Evolutionary conservation across 1,284 basidiomycete species (phyloP).

Genomic region (Ceratobasidium papillatum): DNA sequence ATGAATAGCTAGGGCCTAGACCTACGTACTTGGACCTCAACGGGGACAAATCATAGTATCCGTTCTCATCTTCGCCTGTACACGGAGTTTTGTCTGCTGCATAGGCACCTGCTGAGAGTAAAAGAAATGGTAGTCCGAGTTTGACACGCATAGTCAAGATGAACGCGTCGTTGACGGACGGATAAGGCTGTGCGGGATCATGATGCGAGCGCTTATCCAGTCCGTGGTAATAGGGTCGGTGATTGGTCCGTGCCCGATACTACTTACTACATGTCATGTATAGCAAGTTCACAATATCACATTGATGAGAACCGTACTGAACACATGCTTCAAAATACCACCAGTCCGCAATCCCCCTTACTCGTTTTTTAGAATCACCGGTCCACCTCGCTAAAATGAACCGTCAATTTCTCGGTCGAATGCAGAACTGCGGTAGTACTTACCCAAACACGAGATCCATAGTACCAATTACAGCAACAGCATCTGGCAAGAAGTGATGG

Average conservation of each 20-base stretch:
- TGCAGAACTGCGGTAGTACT: slow-evolving; percentile 52
- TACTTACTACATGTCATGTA: background rate
- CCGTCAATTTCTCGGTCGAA: slow-evolving; percentile 20
- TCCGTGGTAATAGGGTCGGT: background rate
- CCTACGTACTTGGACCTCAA: slow-evolving; percentile 38
- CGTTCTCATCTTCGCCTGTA: slow-evolving; percentile 36
- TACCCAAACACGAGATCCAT: slow-evolving; percentile 90
- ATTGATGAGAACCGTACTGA: slow-evolving; percentile 6
- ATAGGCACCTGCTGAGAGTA: background rate
- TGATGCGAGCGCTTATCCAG: background rate
- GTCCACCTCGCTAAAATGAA: slow-evolving; percentile 56
- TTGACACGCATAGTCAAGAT: slow-evolving; percentile 22
- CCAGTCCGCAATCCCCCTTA: background rate
- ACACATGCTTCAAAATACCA: background rate
- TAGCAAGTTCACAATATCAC: background rate
- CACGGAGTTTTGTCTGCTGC: slow-evolving; percentile 24
- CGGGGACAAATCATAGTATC: slow-evolving; percentile 37
- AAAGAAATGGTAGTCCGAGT: background rate
- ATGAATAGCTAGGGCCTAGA: background rate
- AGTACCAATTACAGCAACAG: slow-evolving; percentile 92
- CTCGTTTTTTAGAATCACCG: slow-evolving; percentile 49
- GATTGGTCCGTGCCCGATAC: background rate
- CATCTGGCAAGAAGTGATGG: slow-evolving; percentile 92
- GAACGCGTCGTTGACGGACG: slow-evolving; percentile 8
- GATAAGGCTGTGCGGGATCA: slow-evolving; percentile 24